Base-by-base conservation (phyloP, 441 rosid species). In the Melastoma candidum region DNA sequence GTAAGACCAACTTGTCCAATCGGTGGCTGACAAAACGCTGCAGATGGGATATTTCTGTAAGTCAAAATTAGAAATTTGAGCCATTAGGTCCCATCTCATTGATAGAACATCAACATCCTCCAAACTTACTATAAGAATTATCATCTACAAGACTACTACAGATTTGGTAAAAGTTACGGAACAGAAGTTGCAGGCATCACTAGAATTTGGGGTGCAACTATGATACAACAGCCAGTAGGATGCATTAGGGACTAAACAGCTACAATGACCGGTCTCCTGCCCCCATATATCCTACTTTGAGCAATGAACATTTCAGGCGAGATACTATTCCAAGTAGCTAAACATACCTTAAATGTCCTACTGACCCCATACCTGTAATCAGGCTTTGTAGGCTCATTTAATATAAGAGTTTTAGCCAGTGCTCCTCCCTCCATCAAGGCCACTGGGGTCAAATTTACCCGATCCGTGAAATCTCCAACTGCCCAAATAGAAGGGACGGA, bases 341-440 rank as follows among this genome's bases (percentile, higher is more conserved):
- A 7, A 7, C 12, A 62, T 29, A 7, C 44, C 14, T 56, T 25
- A 29, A 29, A 29, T 29, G 7, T 29, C 7, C 36, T 29, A 29
- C 36, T 46, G 53, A 49, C 22, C 22, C 29, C 47, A 39, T 79
- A 90, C 97, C 96, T 75, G 45, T 87, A 71, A 73, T 87, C 84
- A 58, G 97, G 92, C 74, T 84, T 90, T 27, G 95, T 76, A 61
- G 92, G 94, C 63, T 90, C 81, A 66, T 81, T 76, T 25, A 61
- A 72, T 66, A 87, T 84, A 51, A 90, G 29, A 11, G 96, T 77
- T 75, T 90, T 87, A 56, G 95, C 97, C 70, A 90, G 65, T 46
- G 97, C 97, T 54, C 75, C 85, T 70, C 97, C 97, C 78, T 90
- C 97, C 96, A 90, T 90, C 71, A 90, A 78, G 54, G 97, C 95